Evolutionary conservation across 306 rosid species (phyloP).

Genomic region (Dryas octopetala): DNA sequence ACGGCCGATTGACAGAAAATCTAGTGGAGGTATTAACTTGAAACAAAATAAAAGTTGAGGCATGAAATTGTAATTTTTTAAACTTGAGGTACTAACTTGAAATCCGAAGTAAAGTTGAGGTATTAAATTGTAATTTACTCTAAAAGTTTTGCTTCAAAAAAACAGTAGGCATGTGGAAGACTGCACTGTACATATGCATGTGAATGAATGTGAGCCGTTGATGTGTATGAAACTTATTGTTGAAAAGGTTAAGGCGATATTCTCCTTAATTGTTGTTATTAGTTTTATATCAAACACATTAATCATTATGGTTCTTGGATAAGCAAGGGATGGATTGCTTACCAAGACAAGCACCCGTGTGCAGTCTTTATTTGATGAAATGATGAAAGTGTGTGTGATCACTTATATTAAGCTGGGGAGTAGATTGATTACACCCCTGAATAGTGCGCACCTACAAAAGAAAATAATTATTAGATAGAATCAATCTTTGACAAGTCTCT

Average conservation of each 20-base stretch:
- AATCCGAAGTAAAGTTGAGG: too few relatives aligned
- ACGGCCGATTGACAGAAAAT: too few relatives aligned
- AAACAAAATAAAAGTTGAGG: too few relatives aligned
- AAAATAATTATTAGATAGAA: slow-evolving; percentile 22
- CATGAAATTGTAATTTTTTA: too few relatives aligned
- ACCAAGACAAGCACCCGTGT: slow-evolving; percentile 48
- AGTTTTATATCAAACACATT: slow-evolving; percentile 17
- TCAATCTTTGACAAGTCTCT: slow-evolving; percentile 30
- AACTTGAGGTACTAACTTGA: too few relatives aligned
- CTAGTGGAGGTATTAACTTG: too few relatives aligned
- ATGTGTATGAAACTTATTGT: neutral
- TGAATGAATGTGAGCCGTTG: neutral
- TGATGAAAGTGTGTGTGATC: slow-evolving; percentile 22
- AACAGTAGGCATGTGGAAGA: neutral
- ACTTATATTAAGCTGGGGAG: slow-evolving; percentile 35
- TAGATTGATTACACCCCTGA: slow-evolving; percentile 25
- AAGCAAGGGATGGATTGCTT: slow-evolving; percentile 55
- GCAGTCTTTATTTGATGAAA: slow-evolving; percentile 35
- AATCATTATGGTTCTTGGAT: slow-evolving; percentile 47
- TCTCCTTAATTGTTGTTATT: neutral
- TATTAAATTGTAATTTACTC: too few relatives aligned
- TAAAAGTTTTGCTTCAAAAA: neutral
- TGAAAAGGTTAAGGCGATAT: neutral
- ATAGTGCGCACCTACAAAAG: slow-evolving; percentile 10
- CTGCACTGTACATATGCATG: too few relatives aligned